Conservation (phyloP, 345 rosid genomes). For the Bruguiera gymnorhiza region DNA sequence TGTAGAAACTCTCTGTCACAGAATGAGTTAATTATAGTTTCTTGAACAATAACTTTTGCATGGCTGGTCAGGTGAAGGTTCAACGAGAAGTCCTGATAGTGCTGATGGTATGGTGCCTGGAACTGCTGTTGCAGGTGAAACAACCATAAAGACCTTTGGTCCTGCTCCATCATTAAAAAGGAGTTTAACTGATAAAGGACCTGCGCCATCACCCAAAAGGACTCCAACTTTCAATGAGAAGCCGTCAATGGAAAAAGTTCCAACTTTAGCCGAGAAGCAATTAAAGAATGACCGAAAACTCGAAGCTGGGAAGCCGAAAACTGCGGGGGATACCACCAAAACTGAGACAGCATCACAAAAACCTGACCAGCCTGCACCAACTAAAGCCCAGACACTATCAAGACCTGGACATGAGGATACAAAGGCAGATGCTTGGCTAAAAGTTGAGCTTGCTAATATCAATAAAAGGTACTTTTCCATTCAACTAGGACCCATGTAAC, state of each 20-base stretch:
- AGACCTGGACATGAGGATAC: conserved; percentile 20
- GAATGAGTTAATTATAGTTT: neutral
- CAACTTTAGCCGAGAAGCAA: conserved; percentile 1
- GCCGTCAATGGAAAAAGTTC: conserved; percentile 17
- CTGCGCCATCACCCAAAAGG: conserved; percentile 6
- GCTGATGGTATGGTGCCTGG: conserved; percentile 9
- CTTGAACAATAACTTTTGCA: neutral
- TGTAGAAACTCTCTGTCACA: neutral
- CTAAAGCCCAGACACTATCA: conserved; percentile 16
- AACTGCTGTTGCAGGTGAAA: conserved; percentile 15
- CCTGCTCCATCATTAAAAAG: conserved; percentile 30
- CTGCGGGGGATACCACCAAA: neutral
- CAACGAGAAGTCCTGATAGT: conserved; percentile 3
- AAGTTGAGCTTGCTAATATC: conserved; percentile 46
- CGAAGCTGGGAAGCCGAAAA: conserved; percentile 8
- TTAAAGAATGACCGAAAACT: conserved; percentile 15
- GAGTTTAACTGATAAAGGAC: conserved; percentile 25
- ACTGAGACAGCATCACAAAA: conserved; percentile 7
- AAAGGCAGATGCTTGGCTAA: conserved; percentile 59
- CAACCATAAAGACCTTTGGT: conserved; percentile 1
- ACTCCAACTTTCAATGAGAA: conserved; percentile 25
- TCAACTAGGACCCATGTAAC: no score
- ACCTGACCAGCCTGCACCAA: conserved; percentile 22
- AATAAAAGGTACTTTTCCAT: conserved; percentile 37
- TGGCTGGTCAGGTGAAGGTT: conserved; percentile 19